Evolutionary conservation across 306 rosid species (phyloP).

Genomic region (Rubus parviflorus): DNA sequence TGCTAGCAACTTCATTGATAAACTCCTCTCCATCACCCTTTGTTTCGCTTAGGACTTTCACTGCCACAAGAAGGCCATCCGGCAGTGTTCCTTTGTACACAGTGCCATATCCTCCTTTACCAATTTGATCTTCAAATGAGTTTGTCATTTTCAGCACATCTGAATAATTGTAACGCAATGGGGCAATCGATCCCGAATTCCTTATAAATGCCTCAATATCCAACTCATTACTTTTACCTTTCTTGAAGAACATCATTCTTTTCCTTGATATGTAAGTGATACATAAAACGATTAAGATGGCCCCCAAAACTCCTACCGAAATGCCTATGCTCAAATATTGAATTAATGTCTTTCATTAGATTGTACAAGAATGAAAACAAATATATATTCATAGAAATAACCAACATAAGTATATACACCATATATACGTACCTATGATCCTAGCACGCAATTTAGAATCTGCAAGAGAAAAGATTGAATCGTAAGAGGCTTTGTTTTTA

Average conservation of each 20-base stretch:
- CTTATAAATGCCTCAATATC: constrained; percentile 10
- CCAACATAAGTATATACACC: background rate
- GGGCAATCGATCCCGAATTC: constrained; percentile 1
- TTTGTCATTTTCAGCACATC: constrained; percentile 30
- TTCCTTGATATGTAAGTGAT: background rate
- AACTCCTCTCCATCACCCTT: constrained; percentile 43
- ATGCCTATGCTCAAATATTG: background rate
- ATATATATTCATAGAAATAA: background rate
- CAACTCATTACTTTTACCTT: background rate
- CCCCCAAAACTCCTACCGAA: background rate
- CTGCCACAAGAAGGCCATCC: constrained; percentile 37
- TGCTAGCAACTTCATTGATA: constrained; percentile 46
- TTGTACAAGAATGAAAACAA: background rate
- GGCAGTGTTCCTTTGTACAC: constrained; percentile 38
- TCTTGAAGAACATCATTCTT: background rate
- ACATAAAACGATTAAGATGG: background rate
- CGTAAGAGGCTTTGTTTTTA: too few relatives aligned
- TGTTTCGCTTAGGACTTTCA: constrained; percentile 30
- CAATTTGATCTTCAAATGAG: constrained; percentile 26
- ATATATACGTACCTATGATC: background rate
- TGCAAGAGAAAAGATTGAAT: background rate
- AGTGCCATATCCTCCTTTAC: constrained; percentile 43
- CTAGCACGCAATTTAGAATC: background rate
- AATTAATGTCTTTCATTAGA: background rate
- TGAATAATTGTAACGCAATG: constrained; percentile 24